These are phyloP conservation scores for Saturnispora saitoi DNA, from an alignment of 805 yeast species.

Conservation along the genomic window DNA sequence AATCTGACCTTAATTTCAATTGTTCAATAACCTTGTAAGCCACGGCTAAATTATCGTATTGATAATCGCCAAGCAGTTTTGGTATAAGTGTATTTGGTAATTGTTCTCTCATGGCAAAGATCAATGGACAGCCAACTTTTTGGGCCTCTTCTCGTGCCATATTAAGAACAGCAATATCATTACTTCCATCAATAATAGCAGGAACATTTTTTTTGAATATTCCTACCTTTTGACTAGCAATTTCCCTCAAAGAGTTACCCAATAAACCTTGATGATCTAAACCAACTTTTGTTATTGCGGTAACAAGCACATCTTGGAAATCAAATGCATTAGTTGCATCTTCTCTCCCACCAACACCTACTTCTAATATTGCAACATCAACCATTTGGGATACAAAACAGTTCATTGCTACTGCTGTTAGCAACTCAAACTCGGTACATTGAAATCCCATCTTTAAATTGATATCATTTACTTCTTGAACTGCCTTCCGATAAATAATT, in stretches of 20 bases:
- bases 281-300: conserved; percentile 80
- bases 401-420: conserved; percentile 79
- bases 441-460: conserved; percentile 38
- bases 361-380: conserved; percentile 80
- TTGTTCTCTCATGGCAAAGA: conserved; percentile 3
- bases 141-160: conserved; percentile 36
- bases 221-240: conserved; percentile 81
- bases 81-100: conserved; percentile 20
- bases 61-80: conserved; percentile 69
- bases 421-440: conserved; percentile 82
- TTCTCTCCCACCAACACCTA: conserved; percentile 82
- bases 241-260: conserved; percentile 56
- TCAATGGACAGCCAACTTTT: conserved; percentile 24
- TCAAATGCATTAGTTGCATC: conserved; percentile 80
- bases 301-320: conserved; percentile 36
- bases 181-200: conserved; percentile 65
- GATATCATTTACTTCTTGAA: conserved; percentile 32
- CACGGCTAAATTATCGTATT: conserved; percentile 56
- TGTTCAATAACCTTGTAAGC: conserved; percentile 51
- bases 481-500: conserved; percentile 37
- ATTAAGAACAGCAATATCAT: conserved; percentile 40
- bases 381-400: conserved; percentile 54
- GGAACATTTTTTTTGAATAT: conserved; percentile 58
- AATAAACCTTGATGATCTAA: conserved; percentile 75
- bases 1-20: conserved; percentile 10